A percentile compares a stretch with the other conserved stretches of the same genome.
Conservation (phyloP, 257 asterid species). For the Capsicum rhomboideum region DNA sequence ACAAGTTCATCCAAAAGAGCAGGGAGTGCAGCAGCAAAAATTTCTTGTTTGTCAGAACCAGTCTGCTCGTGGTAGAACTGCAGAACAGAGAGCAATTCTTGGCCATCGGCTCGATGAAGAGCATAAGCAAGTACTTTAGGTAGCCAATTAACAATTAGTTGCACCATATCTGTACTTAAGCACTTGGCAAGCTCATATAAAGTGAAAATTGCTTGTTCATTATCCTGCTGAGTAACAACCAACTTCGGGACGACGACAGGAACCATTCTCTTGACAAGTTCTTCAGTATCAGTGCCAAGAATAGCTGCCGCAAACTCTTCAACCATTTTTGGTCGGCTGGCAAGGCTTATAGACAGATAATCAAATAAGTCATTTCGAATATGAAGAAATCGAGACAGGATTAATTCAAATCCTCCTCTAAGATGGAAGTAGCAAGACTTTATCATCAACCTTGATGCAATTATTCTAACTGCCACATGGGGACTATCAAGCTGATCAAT, state of each 20-base stretch:
- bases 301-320: constrained; percentile 83
- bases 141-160: constrained; percentile 59
- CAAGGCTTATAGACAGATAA: constrained; percentile 61
- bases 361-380: constrained; percentile 69
- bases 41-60: constrained; percentile 57
- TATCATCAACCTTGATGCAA: constrained; percentile 64
- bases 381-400: constrained; percentile 58
- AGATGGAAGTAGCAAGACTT: constrained; percentile 55
- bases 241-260: constrained; percentile 94
- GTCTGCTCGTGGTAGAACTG: constrained; percentile 70
- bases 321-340: constrained; percentile 57
- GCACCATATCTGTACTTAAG: constrained; percentile 63
- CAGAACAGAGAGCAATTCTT: constrained; percentile 51
- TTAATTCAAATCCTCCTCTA: constrained; percentile 60
- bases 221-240: constrained; percentile 49
- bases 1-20: constrained; percentile 78
- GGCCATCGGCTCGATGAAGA: constrained; percentile 72
- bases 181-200: constrained; percentile 65
- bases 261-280: constrained; percentile 75
- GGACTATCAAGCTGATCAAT: constrained; percentile 78
- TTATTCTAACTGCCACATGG: constrained; percentile 51
- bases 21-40: constrained; percentile 80
- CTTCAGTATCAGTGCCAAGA: constrained; percentile 68
- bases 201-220: constrained; percentile 51
- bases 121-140: constrained; percentile 91